These are phyloP conservation scores for Postia placenta DNA, from an alignment of 768 basidiomycete genomes.

Conservation along the genomic window DNA sequence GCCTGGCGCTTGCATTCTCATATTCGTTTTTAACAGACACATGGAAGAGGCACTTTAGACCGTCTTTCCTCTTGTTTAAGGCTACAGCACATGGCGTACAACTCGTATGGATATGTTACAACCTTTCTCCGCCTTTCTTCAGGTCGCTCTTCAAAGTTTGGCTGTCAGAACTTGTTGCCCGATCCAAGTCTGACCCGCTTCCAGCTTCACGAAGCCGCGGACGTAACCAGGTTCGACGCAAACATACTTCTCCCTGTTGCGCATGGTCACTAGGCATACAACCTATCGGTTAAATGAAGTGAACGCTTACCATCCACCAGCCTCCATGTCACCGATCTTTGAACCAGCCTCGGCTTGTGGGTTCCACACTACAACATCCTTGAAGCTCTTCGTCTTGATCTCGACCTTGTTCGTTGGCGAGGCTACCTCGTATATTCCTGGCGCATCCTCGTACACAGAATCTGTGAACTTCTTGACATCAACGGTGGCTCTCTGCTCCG, in stretches of 20 bases:
- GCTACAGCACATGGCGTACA: too few species aligned
- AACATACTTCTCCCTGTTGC: conserved; percentile 67
- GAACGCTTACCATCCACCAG: conserved; percentile 66
- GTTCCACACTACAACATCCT: conserved; percentile 94
- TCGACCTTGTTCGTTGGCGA: conserved; percentile 56
- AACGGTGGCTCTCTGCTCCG: conserved; percentile 56
- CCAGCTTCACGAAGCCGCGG: conserved; percentile 58
- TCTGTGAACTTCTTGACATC: conserved; percentile 67
- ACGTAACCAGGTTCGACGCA: conserved; percentile 93
- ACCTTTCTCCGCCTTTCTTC: neutral
- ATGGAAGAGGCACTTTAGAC: too few species aligned
- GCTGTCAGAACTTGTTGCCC: conserved; percentile 65
- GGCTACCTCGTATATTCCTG: conserved; percentile 46
- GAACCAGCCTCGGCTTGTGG: conserved; percentile 64
- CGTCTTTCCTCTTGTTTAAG: too few species aligned
- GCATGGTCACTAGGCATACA: conserved; percentile 6
- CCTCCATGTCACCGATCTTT: conserved; percentile 87
- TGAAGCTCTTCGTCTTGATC: conserved; percentile 49
- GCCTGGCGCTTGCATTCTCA: too few species aligned
- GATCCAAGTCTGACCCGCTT: conserved; percentile 64
- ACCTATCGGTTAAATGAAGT: conserved; percentile 2
- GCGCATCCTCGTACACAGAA: conserved; percentile 67
- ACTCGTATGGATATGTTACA: too few species aligned
- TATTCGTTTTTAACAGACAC: too few species aligned
- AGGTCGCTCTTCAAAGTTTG: neutral